Evolutionary conservation across 1,284 basidiomycete genomes (phyloP), one percentile per base, ranked within the genome.

Genomic region (Ustilago loliicola): DNA sequence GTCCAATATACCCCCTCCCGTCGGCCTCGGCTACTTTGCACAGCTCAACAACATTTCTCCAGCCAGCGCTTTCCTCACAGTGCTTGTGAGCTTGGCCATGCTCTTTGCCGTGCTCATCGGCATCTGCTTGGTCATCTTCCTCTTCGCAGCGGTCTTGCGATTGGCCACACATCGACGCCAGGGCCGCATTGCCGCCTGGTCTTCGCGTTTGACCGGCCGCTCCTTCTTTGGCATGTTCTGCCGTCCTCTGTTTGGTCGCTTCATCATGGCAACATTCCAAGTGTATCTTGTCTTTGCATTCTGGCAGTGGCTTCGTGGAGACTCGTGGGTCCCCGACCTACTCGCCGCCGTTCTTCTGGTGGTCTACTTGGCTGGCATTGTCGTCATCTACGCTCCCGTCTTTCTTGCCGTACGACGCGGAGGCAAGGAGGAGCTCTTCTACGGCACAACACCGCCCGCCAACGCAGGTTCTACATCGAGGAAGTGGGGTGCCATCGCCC

Each of bases 281-380:
- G 50, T 77, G 13, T 77, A 62, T 47, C 67, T 83, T 29, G 75
- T 83, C n/a, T 81, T 84, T 21, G 76, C 79, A 29, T 82, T 86
- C 51, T 85, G 81, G 74, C 84, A 86, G 53, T 86, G 80, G 75
- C 57, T 71, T n/a, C 62, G 75, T 13, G 77, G 80, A 13, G 77
- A 77, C 48, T 79, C 78, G 36, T 86, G 84, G 84, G 75, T 81
- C 17, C 78, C 83, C 11, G 80, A 85, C 40, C 50, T 85, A 2
- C 47, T 83, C 9, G 83, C 84, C 3, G 82, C 78, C 13, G 57
- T 85, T 38, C 40, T 76, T 9, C 61, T 80, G 48, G 73, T 72
- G 19, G 50, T 79, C 19, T 66, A 82, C n/a, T 52, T 83, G 10
- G 62, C 47, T 0, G 57, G 77, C 23, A 69, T 77, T 40, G 62